These are phyloP conservation scores for Aphanomyces cochlioides DNA, from an alignment of 352 stramenopile species.

Conservation along the genomic window DNA sequence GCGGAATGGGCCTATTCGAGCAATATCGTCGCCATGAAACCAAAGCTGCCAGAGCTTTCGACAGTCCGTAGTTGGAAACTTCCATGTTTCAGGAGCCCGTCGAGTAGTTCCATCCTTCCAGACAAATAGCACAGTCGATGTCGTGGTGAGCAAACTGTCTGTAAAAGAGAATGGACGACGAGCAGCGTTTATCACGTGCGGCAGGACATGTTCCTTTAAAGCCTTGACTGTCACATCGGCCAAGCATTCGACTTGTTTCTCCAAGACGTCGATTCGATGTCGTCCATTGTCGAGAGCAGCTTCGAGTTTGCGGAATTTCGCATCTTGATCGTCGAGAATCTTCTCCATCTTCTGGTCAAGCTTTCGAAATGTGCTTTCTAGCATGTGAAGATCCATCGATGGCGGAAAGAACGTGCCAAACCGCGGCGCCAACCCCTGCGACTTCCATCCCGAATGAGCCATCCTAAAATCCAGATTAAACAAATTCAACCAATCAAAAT, in stretches of 20 bases:
- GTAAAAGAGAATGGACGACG: not conserved
- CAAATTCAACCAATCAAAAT: too few species aligned
- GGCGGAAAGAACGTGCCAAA: not conserved
- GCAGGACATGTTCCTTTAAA: not conserved
- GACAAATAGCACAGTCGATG: not conserved
- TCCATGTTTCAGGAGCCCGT: not conserved
- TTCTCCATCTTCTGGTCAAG: conserved; percentile 11
- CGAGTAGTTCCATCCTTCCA: not conserved
- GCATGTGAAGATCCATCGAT: not conserved
- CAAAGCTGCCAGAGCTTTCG: not conserved
- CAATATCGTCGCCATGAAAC: not conserved
- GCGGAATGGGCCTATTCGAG: not conserved
- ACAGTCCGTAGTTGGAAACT: not conserved
- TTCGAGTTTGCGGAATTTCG: conserved; percentile 12
- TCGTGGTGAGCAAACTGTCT: not conserved
- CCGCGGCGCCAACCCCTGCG: too few species aligned
- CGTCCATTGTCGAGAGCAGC: not conserved
- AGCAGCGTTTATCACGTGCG: not conserved
- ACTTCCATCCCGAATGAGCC: too few species aligned
- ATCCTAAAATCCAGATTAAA: too few species aligned
- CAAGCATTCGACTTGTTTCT: not conserved
- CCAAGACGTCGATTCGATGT: not conserved
- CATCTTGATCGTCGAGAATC: conserved; percentile 3
- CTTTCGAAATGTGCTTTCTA: not conserved
- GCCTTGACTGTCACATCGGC: not conserved